These are phyloP conservation scores for Phragmites australis DNA, from an alignment of 176 grass and related monocot genomes.

Conservation along the genomic window DNA sequence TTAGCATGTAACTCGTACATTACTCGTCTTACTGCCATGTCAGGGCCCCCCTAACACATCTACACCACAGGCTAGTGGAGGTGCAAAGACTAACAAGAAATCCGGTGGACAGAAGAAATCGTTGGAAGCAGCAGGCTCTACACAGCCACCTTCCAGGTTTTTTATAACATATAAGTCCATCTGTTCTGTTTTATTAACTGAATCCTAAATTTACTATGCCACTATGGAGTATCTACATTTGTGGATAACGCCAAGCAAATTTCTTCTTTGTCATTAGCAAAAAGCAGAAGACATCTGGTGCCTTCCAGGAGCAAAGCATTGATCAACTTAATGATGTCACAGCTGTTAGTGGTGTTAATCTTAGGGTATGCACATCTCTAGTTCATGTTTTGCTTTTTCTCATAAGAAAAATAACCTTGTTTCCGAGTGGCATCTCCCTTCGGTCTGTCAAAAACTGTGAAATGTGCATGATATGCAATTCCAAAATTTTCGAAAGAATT, in stretches of 20 bases:
- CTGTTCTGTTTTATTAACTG: conserved; percentile 26
- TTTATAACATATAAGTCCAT: conserved; percentile 28
- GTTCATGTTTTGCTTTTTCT: conserved; percentile 11
- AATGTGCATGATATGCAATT: neutral
- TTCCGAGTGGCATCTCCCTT: neutral
- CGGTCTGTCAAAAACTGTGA: neutral
- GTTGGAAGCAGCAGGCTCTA: conserved; percentile 59
- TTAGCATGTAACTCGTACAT: neutral
- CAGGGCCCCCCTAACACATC: conserved; percentile 49
- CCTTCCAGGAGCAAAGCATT: conserved; percentile 90
- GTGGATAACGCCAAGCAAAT: conserved; percentile 7
- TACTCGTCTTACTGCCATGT: conserved; percentile 37
- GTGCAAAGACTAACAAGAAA: conserved; percentile 70
- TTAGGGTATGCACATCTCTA: conserved; percentile 66
- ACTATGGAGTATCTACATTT: conserved; percentile 26
- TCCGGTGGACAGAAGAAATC: conserved; percentile 87
- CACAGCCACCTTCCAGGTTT: conserved; percentile 72
- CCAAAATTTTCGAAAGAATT: neutral
- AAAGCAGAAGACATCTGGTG: conserved; percentile 86
- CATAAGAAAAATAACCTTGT: neutral
- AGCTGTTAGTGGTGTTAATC: conserved; percentile 94
- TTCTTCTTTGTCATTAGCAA: conserved; percentile 68
- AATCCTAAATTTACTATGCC: conserved; percentile 20
- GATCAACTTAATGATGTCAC: conserved; percentile 99
- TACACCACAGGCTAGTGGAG: conserved; percentile 30